Evolutionary conservation across 805 yeast genomes (phyloP).

Genomic region (Wickerhamomyces strasburgensis): DNA sequence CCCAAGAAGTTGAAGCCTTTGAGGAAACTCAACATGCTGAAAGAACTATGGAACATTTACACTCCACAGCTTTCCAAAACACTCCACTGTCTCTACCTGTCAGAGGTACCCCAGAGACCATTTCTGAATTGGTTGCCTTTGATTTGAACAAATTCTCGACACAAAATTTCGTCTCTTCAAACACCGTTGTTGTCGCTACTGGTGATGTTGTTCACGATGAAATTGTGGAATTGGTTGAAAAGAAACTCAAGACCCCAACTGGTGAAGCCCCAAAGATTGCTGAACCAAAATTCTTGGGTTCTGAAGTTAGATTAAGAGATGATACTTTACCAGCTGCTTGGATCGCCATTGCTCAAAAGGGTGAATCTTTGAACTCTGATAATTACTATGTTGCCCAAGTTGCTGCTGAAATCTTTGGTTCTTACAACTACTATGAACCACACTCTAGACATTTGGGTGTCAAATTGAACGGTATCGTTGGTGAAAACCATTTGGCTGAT

Average conservation of each 20-base stretch:
- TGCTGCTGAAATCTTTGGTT: conserved; percentile 60
- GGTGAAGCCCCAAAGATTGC: conserved; percentile 47
- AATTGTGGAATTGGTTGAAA: conserved; percentile 61
- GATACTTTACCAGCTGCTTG: conserved; percentile 80
- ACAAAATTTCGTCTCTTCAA: conserved; percentile 55
- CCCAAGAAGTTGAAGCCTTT: conserved; percentile 43
- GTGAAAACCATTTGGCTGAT: conserved; percentile 70
- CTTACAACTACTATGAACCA: conserved; percentile 51
- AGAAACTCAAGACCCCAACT: conserved; percentile 41
- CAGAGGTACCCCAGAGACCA: conserved; percentile 66
- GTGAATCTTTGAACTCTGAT: conserved; percentile 60
- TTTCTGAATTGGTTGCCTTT: conserved; percentile 49
- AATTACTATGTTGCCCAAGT: conserved; percentile 68
- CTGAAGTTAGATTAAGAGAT: conserved; percentile 84
- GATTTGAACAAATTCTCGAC: conserved; percentile 56
- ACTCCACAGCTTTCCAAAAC: conserved; percentile 83
- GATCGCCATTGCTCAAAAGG: conserved; percentile 69
- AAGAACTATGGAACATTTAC: conserved; percentile 66
- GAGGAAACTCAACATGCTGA: conserved; percentile 52
- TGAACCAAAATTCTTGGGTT: conserved; percentile 70
- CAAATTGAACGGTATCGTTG: conserved; percentile 63
- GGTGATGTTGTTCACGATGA: conserved; percentile 71
- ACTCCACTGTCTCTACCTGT: conserved; percentile 74
- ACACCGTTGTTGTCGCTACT: conserved; percentile 63
- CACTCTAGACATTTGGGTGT: conserved; percentile 56